Conservation (phyloP, 257 asterid species). For the Salvia miltiorrhiza region DNA sequence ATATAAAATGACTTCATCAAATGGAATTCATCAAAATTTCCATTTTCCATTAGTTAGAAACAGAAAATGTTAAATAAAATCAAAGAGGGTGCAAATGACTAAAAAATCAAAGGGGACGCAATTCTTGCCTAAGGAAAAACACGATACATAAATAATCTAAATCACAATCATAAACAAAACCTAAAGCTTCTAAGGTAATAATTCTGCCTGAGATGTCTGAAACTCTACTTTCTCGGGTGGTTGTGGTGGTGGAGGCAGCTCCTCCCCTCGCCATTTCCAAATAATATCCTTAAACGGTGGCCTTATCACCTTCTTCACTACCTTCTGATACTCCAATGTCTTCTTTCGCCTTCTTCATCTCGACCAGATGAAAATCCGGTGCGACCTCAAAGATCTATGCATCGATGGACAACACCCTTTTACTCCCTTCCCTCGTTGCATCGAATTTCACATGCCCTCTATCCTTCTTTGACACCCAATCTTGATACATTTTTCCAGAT, state of each 20-base stretch:
- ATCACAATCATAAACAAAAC: not conserved
- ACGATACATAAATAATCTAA: not conserved
- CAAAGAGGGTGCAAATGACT: not conserved
- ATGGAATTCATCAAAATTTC: too few species aligned
- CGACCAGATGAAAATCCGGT: slow-evolving; percentile 58
- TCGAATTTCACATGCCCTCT: slow-evolving; percentile 58
- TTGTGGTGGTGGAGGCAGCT: slow-evolving; percentile 21
- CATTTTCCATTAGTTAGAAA: too few species aligned
- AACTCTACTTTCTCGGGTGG: slow-evolving; percentile 19
- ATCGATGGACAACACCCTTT: slow-evolving; percentile 62
- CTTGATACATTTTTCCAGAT: too few species aligned
- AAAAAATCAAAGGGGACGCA: not conserved
- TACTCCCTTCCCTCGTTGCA: slow-evolving; percentile 53
- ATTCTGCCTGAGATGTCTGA: not conserved
- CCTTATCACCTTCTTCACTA: slow-evolving; percentile 54
- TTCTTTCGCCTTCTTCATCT: slow-evolving; percentile 62
- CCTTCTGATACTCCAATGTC: slow-evolving; percentile 70
- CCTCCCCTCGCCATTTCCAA: slow-evolving; percentile 76
- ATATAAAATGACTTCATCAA: too few species aligned
- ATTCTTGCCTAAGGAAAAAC: not conserved
- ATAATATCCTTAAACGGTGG: slow-evolving; percentile 65
- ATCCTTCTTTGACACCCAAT: slow-evolving; percentile 45
- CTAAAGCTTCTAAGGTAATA: slow-evolving; percentile 10
- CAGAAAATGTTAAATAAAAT: too few species aligned
- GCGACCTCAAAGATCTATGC: slow-evolving; percentile 65